Conservation (phyloP, 2,329 filamentous ascomycete genomes). For the Periconia digitata region DNA sequence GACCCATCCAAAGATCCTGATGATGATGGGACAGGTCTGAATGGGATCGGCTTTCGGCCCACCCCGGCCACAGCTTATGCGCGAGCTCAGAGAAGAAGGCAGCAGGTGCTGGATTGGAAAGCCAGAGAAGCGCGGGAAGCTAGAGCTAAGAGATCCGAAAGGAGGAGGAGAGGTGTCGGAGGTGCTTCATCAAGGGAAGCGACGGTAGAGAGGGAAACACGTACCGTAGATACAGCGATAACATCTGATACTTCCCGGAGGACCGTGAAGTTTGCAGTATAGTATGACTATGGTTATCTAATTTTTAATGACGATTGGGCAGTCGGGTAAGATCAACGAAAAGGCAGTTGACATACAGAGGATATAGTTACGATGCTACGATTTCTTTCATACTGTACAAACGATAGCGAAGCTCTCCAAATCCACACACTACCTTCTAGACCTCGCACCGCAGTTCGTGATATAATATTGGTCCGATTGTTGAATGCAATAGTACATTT, state of each 20-base stretch:
- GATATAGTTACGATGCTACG: conserved; percentile 8
- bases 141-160: conserved; percentile 57
- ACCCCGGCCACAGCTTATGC: conserved; percentile 61
- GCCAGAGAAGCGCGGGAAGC: conserved; percentile 61
- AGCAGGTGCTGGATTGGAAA: conserved; percentile 63
- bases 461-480: no score
- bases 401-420: conserved; percentile 67
- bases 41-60: conserved; percentile 65
- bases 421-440: conserved; percentile 48
- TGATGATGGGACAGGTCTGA: conserved; percentile 65
- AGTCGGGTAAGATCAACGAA: neutral
- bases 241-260: conserved; percentile 16
- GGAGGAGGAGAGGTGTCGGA: conserved; percentile 43
- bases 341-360: no score
- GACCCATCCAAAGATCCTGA: conserved; percentile 55
- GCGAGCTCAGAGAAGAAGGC: conserved; percentile 57
- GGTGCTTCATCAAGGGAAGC: conserved; percentile 29
- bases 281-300: neutral
- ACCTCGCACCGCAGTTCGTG: neutral
- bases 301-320: neutral
- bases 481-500: conserved; percentile 14
- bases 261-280: conserved; percentile 38
- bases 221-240: neutral
- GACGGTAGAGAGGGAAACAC: conserved; percentile 30
- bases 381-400: conserved; percentile 9